Evolutionary conservation across 1,139 yeast species (phyloP), one percentile per base, ranked within the genome.

Genomic region (Wickerhamomyces sp.): DNA sequence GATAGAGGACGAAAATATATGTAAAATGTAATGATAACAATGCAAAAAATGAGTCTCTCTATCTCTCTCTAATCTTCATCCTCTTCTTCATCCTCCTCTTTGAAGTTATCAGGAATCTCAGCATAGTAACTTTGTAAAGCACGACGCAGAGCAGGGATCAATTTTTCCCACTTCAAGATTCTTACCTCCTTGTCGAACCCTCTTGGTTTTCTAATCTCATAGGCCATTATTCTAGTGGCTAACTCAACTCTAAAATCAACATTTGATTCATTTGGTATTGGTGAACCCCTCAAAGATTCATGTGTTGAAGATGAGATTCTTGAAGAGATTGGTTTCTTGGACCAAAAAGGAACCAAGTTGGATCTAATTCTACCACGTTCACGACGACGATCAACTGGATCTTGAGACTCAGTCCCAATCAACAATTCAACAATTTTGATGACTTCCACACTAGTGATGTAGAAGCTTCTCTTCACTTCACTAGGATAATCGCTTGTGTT

Each of bases 161-260:
- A 67, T 52, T 74, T 78, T 45, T 75, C 79, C 86, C 86, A 81
- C 48, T 75, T 69, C 51, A 81, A 64, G 38, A 81, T 79, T 43
- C 86, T 65, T 31, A 81, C 84, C 54, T 79, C 85, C 61, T 80
- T 81, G 57, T 80, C 85, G 59, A 81, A 80, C 1, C 85, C 85
- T 55, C 86, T 68, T 34, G 86, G 87, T 56, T 78, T 79, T 56
- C 86, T 70, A 26, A 71, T 67, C 50, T 76, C 80, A 59, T 81
- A 81, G n/a, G 76, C 75, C 84, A 80, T 80, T 34, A 81, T 80
- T 58, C 85, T 68, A 51, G 76, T 77, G 6, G 85, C 85, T 51
- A 81, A 67, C 55, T 79, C 84, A 32, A 70, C 63, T 52, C 81
- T 65, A 55, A 69, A 72, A 53, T 78, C 82, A 31, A 31, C 5